Base-by-base conservation (phyloP, 257 asterid genomes). In the Eustoma russellianum region DNA sequence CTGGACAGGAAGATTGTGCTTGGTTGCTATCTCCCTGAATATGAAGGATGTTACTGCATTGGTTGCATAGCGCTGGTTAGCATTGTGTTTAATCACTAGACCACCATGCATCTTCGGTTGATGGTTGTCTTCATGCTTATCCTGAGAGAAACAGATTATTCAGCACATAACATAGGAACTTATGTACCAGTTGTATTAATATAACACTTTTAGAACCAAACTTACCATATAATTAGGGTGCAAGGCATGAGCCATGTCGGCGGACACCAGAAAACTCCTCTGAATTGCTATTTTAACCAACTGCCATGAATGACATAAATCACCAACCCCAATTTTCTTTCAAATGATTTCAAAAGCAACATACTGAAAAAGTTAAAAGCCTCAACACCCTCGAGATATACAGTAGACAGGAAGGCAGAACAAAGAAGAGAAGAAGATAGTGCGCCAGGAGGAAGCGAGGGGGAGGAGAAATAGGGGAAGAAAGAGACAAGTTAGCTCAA, bases 161-260 rank as follows among this genome's bases (percentile, higher is more conserved):
- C 52, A 56, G 2, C 15, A 38, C 28, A 33, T 5, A 51, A 34
- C 47, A 33, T 33, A 44, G 62, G 33, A 55, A 33, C 41, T 30
- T 48, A 33, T 28, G 5, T 45, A 53, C 17, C n/a, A 55, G 35
- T n/a, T 48, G 19, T 7, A 64, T 30, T 30, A 12, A 14, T 11
- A 35, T 16, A 18, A 38, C 17, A 10, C 13, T 8, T 3, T 11
- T 38, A 49, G 66, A 24, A 17, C 35, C 16, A 24, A 35, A 34
- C 66, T n/a, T 78, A 92, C 97, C 91, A 79, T 73, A 59, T 85
- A 92, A 69, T 92, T 88, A 12, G 99, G 99, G 71, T 88, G 99
- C 74, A 88, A 66, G 48, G 95, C 97, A 66, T 92, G 99, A 33
- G 99, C 99, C 99, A 92, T 92, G 69, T 92, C 99, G 52, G 99